Percentiles rank a stretch among this genome's conserved stretches.
Evolutionary conservation across 192 early-diverging fungal genomes (phyloP).

Genomic region (Lunasporangiospora selenospora): DNA sequence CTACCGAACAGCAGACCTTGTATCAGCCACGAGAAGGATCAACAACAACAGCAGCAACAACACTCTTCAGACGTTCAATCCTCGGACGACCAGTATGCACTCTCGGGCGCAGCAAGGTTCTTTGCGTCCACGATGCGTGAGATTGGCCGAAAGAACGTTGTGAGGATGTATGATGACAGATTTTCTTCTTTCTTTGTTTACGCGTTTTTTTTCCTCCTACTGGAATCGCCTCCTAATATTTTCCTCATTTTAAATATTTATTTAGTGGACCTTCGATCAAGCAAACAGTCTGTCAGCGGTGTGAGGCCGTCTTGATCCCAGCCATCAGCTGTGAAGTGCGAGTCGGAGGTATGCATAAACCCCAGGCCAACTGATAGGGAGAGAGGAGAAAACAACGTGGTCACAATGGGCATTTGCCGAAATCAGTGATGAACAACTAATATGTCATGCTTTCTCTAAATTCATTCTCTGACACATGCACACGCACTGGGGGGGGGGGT

Average conservation of each 20-base stretch:
- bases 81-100: not conserved
- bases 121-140: conserved; percentile 57
- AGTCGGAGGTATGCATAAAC: conserved; percentile 49
- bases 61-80: not conserved
- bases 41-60: too few relatives aligned
- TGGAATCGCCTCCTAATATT: not conserved
- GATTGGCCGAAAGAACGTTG: conserved; percentile 58
- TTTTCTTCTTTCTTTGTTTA: too few relatives aligned
- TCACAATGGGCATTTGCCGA: too few relatives aligned
- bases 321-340: conserved; percentile 54
- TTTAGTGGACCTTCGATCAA: conserved; percentile 63
- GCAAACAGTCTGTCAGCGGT: conserved; percentile 60
- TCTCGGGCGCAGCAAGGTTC: conserved; percentile 47
- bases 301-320: conserved; percentile 60
- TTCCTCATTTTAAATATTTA: not conserved
- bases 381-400: too few relatives aligned
- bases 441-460: not conserved
- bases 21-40: too few relatives aligned
- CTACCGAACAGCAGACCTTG: too few relatives aligned
- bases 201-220: too few relatives aligned
- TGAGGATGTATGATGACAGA: conserved; percentile 64
- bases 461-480: not conserved
- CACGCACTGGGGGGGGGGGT: too few relatives aligned
- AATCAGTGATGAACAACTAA: too few relatives aligned
- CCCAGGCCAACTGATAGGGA: too few relatives aligned